phyloP scores from a whole-genome alignment of 805 yeast genomes.

The Saturnispora halmiae region DNA sequence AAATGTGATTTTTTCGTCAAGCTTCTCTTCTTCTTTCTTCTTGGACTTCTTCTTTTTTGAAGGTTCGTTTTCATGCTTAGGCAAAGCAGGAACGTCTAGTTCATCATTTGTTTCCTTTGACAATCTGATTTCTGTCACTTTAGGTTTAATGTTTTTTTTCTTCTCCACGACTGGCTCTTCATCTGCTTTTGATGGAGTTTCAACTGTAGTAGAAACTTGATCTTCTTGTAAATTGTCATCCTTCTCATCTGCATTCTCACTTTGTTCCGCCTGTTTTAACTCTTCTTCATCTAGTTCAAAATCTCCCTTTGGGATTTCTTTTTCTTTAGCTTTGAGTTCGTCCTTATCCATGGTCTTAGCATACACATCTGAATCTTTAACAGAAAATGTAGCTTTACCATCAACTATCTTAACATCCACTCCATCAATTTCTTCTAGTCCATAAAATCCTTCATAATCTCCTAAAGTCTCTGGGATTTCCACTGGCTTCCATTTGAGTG shows the following conservation, averaged over 20 bases:
- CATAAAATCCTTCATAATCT: slow-evolving; percentile 86
- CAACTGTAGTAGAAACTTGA: too few species aligned
- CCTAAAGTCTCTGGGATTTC: slow-evolving; percentile 75
- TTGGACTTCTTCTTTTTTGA: slow-evolving; percentile 10
- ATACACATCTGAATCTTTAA: slow-evolving; percentile 26
- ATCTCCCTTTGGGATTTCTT: slow-evolving; percentile 19
- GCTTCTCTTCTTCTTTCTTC: slow-evolving; percentile 5
- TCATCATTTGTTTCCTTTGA: slow-evolving; percentile 16
- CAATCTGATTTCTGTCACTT: slow-evolving; percentile 7
- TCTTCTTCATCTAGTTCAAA: slow-evolving; percentile 17
- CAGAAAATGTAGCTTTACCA: slow-evolving; percentile 57
- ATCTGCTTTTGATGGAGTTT: too few species aligned
- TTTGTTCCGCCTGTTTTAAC: too few species aligned
- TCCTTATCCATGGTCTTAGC: slow-evolving; percentile 15
- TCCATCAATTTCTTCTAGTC: slow-evolving; percentile 89
- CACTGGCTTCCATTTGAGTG: slow-evolving; percentile 70
- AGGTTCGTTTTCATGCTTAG: background rate
- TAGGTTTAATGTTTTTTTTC: slow-evolving; percentile 5
- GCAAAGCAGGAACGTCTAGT: slow-evolving; percentile 12
- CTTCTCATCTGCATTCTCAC: too few species aligned
- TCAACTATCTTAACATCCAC: slow-evolving; percentile 70
- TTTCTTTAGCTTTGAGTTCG: slow-evolving; percentile 20
- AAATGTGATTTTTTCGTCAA: slow-evolving; percentile 17
- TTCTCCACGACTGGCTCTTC: slow-evolving; percentile 12
- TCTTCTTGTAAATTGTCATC: too few species aligned